Evolutionary conservation across 2,329 filamentous ascomycete species (phyloP).

Genomic region (Diaporthe citrichinensis): DNA sequence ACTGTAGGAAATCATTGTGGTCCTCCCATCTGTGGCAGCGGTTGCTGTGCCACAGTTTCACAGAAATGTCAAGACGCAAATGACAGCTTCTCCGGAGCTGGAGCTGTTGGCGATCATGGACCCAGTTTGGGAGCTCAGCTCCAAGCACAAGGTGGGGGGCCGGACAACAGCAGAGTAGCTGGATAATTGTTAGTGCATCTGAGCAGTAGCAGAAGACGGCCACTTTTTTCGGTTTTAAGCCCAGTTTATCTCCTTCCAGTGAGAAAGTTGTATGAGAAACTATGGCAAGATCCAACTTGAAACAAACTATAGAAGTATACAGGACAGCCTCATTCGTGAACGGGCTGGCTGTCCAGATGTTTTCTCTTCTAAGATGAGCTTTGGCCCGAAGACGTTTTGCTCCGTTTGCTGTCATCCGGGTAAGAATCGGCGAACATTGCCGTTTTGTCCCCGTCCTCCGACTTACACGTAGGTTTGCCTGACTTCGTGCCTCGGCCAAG

Average conservation of each 20-base stretch:
- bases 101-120: conserved; percentile 27
- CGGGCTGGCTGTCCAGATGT: background rate
- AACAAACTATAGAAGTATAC: background rate
- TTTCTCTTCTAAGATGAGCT: background rate
- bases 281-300: background rate
- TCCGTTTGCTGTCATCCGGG: background rate
- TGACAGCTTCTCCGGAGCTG: background rate
- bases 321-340: too few relatives aligned
- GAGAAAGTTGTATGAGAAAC: background rate
- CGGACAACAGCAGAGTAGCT: background rate
- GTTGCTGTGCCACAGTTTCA: conserved; percentile 5
- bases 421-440: conserved; percentile 35
- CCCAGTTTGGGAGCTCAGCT: background rate
- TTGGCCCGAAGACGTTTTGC: background rate
- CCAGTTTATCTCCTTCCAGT: background rate
- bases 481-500: background rate
- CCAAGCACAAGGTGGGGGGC: background rate
- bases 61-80: background rate
- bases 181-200: conserved; percentile 14
- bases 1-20: background rate
- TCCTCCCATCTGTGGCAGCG: background rate
- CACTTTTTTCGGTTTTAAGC: background rate
- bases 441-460: background rate
- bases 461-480: background rate
- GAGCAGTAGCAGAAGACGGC: background rate